Percentiles rank a stretch among this genome's conserved stretches.
Evolutionary conservation across 148 eudicot species (phyloP).

Genomic region (Persicaria tinctoria): DNA sequence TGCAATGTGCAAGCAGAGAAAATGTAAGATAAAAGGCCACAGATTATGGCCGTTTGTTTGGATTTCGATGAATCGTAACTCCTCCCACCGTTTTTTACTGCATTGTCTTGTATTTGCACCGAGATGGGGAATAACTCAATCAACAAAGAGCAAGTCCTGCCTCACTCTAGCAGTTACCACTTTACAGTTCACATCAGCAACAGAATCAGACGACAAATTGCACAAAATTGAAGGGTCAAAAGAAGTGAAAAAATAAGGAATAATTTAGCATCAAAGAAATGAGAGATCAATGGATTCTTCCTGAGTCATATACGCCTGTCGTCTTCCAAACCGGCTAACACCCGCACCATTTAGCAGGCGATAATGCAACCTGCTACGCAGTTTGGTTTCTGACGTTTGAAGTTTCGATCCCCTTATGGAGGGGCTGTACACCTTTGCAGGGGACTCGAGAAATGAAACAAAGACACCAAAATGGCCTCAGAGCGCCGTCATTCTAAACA

Average conservation of each 20-base stretch:
- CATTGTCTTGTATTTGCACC: background rate
- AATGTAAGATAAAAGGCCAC: background rate
- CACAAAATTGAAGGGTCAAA: background rate
- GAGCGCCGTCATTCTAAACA: too few species aligned
- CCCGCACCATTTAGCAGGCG: background rate
- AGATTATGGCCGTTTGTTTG: conserved; percentile 2
- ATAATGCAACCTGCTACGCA: background rate
- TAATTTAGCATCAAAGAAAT: conserved; percentile 4
- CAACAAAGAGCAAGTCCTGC: background rate
- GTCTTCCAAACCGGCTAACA: background rate
- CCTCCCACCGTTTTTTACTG: background rate
- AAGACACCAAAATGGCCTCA: too few species aligned
- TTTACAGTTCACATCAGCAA: background rate
- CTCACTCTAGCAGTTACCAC: background rate
- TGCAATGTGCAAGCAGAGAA: background rate
- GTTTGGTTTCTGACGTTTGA: background rate
- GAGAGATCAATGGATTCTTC: conserved; percentile 7
- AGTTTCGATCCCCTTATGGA: background rate
- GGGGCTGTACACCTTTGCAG: background rate
- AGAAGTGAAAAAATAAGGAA: background rate
- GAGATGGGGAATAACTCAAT: background rate
- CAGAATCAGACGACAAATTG: background rate
- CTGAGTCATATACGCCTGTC: conserved; percentile 8
- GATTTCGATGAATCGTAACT: background rate
- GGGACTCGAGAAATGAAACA: too few species aligned